These are phyloP conservation scores for Tilletiaria anomala DNA, from an alignment of 1,284 basidiomycete genomes.

Conservation along the genomic window DNA sequence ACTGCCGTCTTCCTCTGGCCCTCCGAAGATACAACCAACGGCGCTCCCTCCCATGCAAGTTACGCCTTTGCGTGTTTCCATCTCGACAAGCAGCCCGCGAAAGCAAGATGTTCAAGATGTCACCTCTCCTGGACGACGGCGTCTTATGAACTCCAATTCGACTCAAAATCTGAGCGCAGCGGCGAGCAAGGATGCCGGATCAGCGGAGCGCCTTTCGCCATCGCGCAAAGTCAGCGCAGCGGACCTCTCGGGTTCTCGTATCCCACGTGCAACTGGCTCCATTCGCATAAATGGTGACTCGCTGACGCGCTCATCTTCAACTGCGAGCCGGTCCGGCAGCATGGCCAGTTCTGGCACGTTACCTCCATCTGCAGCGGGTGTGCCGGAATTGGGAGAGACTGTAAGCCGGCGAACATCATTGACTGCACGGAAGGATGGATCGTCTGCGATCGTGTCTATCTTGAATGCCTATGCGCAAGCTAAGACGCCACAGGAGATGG, in stretches of 20 bases:
- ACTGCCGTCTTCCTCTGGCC: too few species aligned
- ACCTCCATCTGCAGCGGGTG: background rate
- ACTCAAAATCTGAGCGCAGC: conserved; percentile 2
- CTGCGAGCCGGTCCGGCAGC: background rate
- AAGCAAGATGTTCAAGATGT: conserved; percentile 43
- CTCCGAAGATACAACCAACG: too few species aligned
- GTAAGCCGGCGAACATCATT: too few species aligned
- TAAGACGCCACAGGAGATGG: conserved; percentile 29
- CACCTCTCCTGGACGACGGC: background rate
- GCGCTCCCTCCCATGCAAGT: conserved; percentile 78
- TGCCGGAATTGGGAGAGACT: conserved; percentile 1
- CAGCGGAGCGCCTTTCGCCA: background rate
- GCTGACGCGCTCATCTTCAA: background rate
- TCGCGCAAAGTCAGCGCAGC: background rate
- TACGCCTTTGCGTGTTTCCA: conserved; percentile 59
- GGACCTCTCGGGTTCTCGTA: background rate
- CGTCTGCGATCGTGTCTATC: conserved; percentile 17
- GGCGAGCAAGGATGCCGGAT: background rate
- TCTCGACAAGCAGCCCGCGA: conserved; percentile 63
- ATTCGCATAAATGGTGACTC: conserved; percentile 9
- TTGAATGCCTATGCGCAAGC: conserved; percentile 29
- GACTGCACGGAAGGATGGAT: conserved; percentile 4
- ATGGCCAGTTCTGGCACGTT: background rate
- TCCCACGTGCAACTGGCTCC: conserved; percentile 9
- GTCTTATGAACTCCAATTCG: conserved; percentile 6